A percentile compares a stretch with the other conserved stretches of the same genome.
These are phyloP conservation scores for Talinum fruticosum DNA, from an alignment of 148 eudicot genomes.

Conservation along the genomic window DNA sequence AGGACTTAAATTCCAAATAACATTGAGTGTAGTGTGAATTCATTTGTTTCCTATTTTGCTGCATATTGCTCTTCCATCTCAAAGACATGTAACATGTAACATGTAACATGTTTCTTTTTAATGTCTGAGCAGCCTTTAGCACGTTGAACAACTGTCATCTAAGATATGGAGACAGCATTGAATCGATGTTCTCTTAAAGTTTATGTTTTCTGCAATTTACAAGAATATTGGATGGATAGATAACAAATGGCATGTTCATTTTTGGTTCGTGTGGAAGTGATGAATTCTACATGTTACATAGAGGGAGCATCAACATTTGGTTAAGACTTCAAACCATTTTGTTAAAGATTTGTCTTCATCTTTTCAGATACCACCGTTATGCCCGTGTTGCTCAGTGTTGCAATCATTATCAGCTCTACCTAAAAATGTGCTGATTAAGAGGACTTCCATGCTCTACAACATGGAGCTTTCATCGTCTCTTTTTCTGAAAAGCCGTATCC, in stretches of 20 bases:
- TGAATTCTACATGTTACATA: neutral
- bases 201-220: neutral
- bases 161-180: too few species aligned
- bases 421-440: slow-evolving; percentile 46
- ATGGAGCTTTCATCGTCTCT: slow-evolving; percentile 38
- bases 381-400: slow-evolving; percentile 64
- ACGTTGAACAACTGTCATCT: too few species aligned
- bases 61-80: too few species aligned
- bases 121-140: too few species aligned
- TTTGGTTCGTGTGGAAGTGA: neutral
- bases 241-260: neutral
- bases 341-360: slow-evolving; percentile 7
- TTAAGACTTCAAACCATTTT: neutral
- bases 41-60: too few species aligned
- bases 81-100: too few species aligned
- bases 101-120: too few species aligned
- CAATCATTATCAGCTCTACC: slow-evolving; percentile 38
- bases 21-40: too few species aligned
- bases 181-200: neutral
- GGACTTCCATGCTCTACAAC: slow-evolving; percentile 54
- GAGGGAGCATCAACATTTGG: neutral
- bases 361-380: slow-evolving; percentile 41
- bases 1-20: too few species aligned
- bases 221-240: neutral
- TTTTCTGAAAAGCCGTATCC: slow-evolving; percentile 77